A percentile compares a stretch with the other conserved stretches of the same genome.
Conservation (phyloP, 139 green algal genomes). For the Cymbomonas tetramitiformis region DNA sequence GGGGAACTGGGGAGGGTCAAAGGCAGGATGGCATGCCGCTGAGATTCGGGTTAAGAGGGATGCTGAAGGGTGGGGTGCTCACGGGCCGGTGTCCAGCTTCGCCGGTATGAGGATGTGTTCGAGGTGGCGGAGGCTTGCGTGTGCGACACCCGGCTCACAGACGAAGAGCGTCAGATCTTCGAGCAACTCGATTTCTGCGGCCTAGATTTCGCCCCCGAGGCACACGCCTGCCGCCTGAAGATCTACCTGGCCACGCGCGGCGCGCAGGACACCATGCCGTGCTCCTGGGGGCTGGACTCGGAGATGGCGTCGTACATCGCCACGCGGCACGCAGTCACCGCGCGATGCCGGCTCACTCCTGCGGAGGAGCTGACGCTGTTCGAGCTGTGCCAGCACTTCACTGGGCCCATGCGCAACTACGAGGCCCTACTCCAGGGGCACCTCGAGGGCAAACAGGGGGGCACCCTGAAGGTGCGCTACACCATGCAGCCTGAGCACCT, state of each 20-base stretch:
- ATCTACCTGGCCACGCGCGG: not conserved
- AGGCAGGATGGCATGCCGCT: too few relatives aligned
- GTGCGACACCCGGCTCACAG: constrained; percentile 1
- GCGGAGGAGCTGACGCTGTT: not conserved
- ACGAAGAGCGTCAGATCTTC: constrained; percentile 16
- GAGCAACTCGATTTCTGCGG: not conserved
- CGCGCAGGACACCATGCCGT: not conserved
- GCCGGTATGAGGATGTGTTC: constrained; percentile 11
- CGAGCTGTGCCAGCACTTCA: too few relatives aligned
- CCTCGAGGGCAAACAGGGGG: too few relatives aligned
- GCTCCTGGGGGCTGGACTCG: not conserved
- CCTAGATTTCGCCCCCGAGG: constrained; percentile 14
- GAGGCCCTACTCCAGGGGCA: too few relatives aligned
- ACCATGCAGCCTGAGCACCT: too few relatives aligned
- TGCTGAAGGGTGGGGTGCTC: too few relatives aligned
- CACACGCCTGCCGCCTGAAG: constrained; percentile 4
- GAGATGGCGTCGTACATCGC: not conserved
- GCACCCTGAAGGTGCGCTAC: too few relatives aligned
- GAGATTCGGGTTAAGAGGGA: too few relatives aligned
- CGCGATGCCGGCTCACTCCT: not conserved
- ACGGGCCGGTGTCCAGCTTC: too few relatives aligned
- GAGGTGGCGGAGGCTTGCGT: not conserved
- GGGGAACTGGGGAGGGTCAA: too few relatives aligned
- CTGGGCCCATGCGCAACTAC: too few relatives aligned
- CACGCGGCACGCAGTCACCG: constrained; percentile 1